Evolutionary conservation across 2,329 filamentous ascomycete species (phyloP).

Genomic region (Fonsecaea nubica): DNA sequence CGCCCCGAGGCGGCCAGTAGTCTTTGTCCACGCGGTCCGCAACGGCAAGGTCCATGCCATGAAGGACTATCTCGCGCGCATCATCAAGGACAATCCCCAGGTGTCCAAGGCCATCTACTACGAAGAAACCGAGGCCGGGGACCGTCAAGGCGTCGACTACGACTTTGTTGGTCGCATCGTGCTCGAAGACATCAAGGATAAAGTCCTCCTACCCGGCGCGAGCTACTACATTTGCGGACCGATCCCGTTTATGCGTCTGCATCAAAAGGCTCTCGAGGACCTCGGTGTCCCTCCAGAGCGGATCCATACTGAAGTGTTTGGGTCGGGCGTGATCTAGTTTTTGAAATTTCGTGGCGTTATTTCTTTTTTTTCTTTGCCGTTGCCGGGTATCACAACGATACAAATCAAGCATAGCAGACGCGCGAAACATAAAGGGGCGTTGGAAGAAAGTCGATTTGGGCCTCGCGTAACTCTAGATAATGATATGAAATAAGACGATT

Average conservation of each 20-base stretch:
- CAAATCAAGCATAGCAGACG: background rate
- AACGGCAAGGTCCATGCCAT: constrained; percentile 37
- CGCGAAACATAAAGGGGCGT: background rate
- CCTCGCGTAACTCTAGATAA: background rate
- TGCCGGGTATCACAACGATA: background rate
- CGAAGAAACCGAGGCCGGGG: constrained; percentile 43
- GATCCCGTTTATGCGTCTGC: constrained; percentile 67
- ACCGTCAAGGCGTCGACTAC: constrained; percentile 63
- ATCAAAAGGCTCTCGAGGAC: constrained; percentile 37
- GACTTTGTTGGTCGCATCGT: constrained; percentile 65
- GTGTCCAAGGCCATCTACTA: constrained; percentile 28
- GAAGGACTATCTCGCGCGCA: constrained; percentile 34
- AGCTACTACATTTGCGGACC: constrained; percentile 78
- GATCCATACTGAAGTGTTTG: constrained; percentile 44
- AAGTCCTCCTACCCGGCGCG: constrained; percentile 60
- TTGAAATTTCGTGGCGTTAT: background rate
- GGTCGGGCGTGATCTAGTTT: constrained; percentile 11
- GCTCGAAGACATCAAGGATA: constrained; percentile 61
- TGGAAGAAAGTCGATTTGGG: background rate
- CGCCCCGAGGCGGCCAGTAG: constrained; percentile 29
- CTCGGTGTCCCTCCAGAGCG: constrained; percentile 38
- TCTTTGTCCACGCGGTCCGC: constrained; percentile 39
- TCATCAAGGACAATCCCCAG: constrained; percentile 32
- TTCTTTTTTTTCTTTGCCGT: background rate
- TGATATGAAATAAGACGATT: no score